Conservation (phyloP, 75 land plant genomes). For the Gnetum montanum region DNA sequence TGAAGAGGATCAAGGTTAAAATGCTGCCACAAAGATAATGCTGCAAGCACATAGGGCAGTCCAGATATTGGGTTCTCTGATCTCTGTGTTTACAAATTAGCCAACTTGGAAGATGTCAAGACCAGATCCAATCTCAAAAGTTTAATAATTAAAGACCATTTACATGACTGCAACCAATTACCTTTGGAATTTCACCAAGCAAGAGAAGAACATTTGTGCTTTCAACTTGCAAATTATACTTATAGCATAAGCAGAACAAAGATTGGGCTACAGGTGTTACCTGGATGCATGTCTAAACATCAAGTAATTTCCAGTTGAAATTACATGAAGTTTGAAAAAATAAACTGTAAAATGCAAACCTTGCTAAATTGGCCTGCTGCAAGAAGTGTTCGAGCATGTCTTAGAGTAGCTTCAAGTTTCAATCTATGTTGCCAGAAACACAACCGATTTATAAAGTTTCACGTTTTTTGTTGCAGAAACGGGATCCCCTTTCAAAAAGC, state of each 20-base stretch:
- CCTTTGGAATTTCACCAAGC: constrained; percentile 94
- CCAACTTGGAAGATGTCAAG: too few species aligned
- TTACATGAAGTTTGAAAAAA: not conserved
- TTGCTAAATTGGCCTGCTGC: constrained; percentile 76
- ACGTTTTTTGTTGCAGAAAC: too few species aligned
- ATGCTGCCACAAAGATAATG: constrained; percentile 79
- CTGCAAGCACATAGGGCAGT: constrained; percentile 91
- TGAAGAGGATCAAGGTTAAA: constrained; percentile 85
- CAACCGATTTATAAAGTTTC: too few species aligned
- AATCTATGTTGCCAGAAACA: too few species aligned
- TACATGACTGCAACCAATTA: too few species aligned
- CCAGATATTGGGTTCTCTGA: constrained; percentile 82
- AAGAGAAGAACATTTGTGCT: constrained; percentile 63
- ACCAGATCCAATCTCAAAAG: too few species aligned
- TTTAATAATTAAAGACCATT: too few species aligned
- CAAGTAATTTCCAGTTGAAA: too few species aligned
- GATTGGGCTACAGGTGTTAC: constrained; percentile 67
- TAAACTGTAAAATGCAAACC: constrained; percentile 23
- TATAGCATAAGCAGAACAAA: constrained; percentile 81
- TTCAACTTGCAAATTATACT: constrained; percentile 77
- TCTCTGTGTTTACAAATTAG: constrained; percentile 37
- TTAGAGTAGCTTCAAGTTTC: constrained; percentile 68
- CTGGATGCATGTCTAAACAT: too few species aligned
- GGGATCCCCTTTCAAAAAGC: too few species aligned
- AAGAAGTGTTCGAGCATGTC: constrained; percentile 80